Evolutionary conservation across 148 eudicot species (phyloP).

Genomic region (Rhododendron henanense): DNA sequence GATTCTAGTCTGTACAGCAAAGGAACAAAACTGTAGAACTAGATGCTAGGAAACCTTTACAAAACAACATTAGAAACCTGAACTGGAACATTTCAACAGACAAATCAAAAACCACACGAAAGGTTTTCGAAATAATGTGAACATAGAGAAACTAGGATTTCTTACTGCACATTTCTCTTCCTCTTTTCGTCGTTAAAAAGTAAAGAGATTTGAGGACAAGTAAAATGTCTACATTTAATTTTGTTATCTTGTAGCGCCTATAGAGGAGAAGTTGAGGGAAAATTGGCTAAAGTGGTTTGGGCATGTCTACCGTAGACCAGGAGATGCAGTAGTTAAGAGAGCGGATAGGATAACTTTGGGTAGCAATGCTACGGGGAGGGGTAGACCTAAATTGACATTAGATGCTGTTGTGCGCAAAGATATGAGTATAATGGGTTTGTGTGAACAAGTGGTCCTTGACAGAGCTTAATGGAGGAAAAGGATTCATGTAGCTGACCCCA

Average conservation of each 20-base stretch:
- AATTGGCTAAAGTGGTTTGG: too few species aligned
- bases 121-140: neutral
- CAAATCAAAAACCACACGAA: neutral
- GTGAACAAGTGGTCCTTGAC: too few species aligned
- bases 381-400: too few species aligned
- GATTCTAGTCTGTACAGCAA: neutral
- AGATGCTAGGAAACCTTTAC: neutral
- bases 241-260: neutral
- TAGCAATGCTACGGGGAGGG: too few species aligned
- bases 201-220: neutral
- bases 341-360: too few species aligned
- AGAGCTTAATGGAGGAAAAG: too few species aligned
- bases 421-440: too few species aligned
- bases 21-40: neutral
- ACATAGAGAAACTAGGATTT: neutral
- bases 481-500: too few species aligned
- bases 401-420: too few species aligned
- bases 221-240: neutral
- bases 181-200: neutral
- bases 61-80: neutral
- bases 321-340: too few species aligned
- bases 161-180: neutral
- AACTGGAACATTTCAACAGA: neutral
- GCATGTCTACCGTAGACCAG: too few species aligned
- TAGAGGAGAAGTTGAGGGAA: too few species aligned